These are phyloP conservation scores for Lizonia empirigonia DNA, from an alignment of 2,329 filamentous ascomycete species.

Conservation along the genomic window DNA sequence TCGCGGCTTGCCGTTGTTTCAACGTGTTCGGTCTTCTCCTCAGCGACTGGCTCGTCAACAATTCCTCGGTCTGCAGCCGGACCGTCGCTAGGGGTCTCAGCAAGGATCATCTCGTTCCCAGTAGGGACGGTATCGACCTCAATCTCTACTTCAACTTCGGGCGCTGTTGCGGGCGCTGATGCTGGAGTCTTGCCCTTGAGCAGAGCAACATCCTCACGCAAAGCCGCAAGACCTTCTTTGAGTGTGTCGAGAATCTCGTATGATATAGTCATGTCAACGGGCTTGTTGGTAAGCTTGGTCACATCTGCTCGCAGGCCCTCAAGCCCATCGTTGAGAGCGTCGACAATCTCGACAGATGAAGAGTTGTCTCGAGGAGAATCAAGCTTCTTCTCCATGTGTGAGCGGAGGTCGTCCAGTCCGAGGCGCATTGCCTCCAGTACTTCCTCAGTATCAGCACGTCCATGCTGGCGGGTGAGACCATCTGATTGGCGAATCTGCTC, in stretches of 20 bases:
- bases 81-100: slow-evolving; percentile 50
- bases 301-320: slow-evolving; percentile 78
- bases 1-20: slow-evolving; percentile 50
- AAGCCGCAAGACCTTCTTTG: slow-evolving; percentile 76
- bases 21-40: not conserved
- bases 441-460: slow-evolving; percentile 54
- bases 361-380: slow-evolving; percentile 58
- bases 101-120: slow-evolving; percentile 57
- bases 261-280: slow-evolving; percentile 79
- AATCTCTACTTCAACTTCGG: slow-evolving; percentile 54
- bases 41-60: slow-evolving; percentile 55
- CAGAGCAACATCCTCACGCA: slow-evolving; percentile 78
- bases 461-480: slow-evolving; percentile 48
- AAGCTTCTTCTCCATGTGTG: slow-evolving; percentile 58
- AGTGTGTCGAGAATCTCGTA: slow-evolving; percentile 90
- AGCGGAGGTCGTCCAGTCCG: slow-evolving; percentile 57
- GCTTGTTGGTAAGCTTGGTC: slow-evolving; percentile 75
- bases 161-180: slow-evolving; percentile 27
- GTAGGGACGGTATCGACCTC: slow-evolving; percentile 51
- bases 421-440: slow-evolving; percentile 56
- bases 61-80: slow-evolving; percentile 42
- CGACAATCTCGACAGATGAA: slow-evolving; percentile 63
- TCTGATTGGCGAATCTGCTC: slow-evolving; percentile 54
- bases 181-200: slow-evolving; percentile 58
- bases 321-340: slow-evolving; percentile 71